Evolutionary conservation across 2,329 filamentous ascomycete genomes (phyloP), one percentile per base, ranked within the genome.

Genomic region (Colletotrichum tropicicola): DNA sequence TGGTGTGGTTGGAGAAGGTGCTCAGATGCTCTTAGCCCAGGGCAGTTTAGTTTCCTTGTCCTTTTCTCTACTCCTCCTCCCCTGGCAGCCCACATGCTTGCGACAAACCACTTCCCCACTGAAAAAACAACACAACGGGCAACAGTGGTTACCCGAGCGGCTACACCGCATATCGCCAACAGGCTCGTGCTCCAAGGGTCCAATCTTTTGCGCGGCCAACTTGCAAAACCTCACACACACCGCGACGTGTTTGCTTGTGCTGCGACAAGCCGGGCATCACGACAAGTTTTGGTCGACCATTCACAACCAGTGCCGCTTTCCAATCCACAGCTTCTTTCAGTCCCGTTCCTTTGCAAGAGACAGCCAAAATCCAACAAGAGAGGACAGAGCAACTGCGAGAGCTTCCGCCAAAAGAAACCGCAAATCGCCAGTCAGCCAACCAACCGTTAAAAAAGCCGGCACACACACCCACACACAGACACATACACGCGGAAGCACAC

Each of bases 121-220:
- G 6, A 27, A 28, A 37, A 37, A 48, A 48, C 7, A 48, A 47
- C 54, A 57, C 28, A 23, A 57, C 27, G 35, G 32, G 19, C 43
- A 47, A 17, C 54, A 12, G 32, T 6, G 25, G 9, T 48, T 27
- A 41, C 54, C 54, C 23, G 21, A 57, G 43, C 37, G 35, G 47
- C 41, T 39, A 39, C 54, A 57, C 54, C 43, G 43, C 54, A 57
- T 47, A 48, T 57, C 54, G 43, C 43, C 30, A 48, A 48, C 43
- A 48, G 54, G 54, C 54, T 41, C 21, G 43, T 57, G 54, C 54
- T 48, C 54, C 43, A 48, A 48, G 43, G 54, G 54, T 57, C 43
- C 54, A 10, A 4, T 47, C 44, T 47, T 48, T 17, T 19, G 28
- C 43, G 54, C 54, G 43, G 23, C 28, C 32, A 35, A 35, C 32